phyloP scores from a whole-genome alignment of 1,284 basidiomycete species.

The Sphaerobolus stellatus region DNA sequence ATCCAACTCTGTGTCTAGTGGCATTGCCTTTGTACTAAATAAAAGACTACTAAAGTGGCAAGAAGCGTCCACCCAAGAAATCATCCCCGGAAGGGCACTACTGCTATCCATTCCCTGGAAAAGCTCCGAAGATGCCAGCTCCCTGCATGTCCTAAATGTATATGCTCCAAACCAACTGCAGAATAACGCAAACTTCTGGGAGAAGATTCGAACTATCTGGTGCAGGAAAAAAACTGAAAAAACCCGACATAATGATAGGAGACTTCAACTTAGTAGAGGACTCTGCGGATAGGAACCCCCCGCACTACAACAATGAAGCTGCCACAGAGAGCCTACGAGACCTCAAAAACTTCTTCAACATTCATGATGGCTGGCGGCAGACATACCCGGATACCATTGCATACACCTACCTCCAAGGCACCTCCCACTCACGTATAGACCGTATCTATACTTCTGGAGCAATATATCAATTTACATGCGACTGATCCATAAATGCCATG shows the following conservation, averaged over 20 bases:
- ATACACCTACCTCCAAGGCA: slow-evolving; percentile 31
- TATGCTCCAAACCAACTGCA: slow-evolving; percentile 24
- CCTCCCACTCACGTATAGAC: slow-evolving; percentile 35
- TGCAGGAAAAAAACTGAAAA: slow-evolving; percentile 13
- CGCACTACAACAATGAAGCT: slow-evolving; percentile 17
- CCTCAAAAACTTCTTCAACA: slow-evolving; percentile 20
- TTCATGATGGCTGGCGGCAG: slow-evolving; percentile 38
- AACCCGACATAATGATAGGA: slow-evolving; percentile 36
- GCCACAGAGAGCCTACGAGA: slow-evolving; percentile 16
- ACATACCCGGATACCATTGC: slow-evolving; percentile 24
- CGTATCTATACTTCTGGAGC: slow-evolving; percentile 31
- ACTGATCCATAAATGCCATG: neutral
- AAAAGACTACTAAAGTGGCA: too few relatives aligned
- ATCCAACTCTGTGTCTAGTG: too few relatives aligned
- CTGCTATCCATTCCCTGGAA: slow-evolving; percentile 13
- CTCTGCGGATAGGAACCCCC: slow-evolving; percentile 34
- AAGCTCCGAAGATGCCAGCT: neutral
- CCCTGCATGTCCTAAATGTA: slow-evolving; percentile 17
- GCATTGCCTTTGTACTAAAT: too few relatives aligned
- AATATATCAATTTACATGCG: neutral
- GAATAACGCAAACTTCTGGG: slow-evolving; percentile 24
- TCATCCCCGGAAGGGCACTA: neutral
- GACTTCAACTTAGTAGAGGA: slow-evolving; percentile 47
- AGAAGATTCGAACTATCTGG: slow-evolving; percentile 25
- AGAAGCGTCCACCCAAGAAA: neutral